A percentile compares a stretch with the other conserved stretches of the same genome.
Conservation (phyloP, 805 yeast genomes). For the Zygotorulaspora danielsina region DNA sequence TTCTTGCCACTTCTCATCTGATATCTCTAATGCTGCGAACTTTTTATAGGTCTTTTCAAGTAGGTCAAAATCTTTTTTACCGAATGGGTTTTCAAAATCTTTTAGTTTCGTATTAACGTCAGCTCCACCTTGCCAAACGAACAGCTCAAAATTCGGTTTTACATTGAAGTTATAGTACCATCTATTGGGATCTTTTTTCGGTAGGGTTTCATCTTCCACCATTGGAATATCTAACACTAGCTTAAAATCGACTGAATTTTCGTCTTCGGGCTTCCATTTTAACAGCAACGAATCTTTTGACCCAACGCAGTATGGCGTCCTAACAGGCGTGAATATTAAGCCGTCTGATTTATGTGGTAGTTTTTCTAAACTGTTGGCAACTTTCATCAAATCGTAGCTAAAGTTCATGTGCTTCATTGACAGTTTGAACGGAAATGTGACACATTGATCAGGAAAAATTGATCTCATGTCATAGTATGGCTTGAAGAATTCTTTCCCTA, state of each 20-base stretch:
- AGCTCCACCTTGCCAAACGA: conserved; percentile 71
- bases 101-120: conserved; percentile 32
- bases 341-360: conserved; percentile 92
- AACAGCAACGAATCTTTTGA: conserved; percentile 74
- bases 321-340: conserved; percentile 85
- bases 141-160: conserved; percentile 63
- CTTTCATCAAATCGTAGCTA: conserved; percentile 71
- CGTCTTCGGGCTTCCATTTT: conserved; percentile 97
- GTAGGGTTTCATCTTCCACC: conserved; percentile 33
- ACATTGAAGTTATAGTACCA: conserved; percentile 78
- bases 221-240: conserved; percentile 44
- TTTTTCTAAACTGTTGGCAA: conserved; percentile 63
- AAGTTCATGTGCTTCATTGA: conserved; percentile 85
- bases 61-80: conserved; percentile 30
- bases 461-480: conserved; percentile 74
- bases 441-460: conserved; percentile 67
- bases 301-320: conserved; percentile 80
- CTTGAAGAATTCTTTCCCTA: conserved; percentile 71
- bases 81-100: conserved; percentile 32
- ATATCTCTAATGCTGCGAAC: conserved; percentile 59
- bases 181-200: conserved; percentile 59
- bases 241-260: conserved; percentile 88
- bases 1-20: conserved; percentile 75
- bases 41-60: conserved; percentile 51
- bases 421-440: conserved; percentile 77